phyloP scores from a whole-genome alignment of 2,329 filamentous ascomycete species.

The Penicillium sclerotigenum region DNA sequence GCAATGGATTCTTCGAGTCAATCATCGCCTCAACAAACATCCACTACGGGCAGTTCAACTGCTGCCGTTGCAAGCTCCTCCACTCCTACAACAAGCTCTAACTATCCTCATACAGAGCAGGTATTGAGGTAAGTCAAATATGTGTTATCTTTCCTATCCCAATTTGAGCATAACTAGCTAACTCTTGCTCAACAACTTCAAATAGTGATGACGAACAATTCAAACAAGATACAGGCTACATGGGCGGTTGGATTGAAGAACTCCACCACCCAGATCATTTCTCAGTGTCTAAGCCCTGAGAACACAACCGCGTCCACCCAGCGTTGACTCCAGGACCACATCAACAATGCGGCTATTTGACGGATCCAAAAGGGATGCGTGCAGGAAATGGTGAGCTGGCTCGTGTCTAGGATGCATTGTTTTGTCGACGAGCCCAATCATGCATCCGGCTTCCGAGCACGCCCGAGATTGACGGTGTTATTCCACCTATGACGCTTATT shows the following conservation, averaged over 20 bases:
- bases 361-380: background rate
- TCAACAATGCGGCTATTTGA: background rate
- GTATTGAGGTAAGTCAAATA: background rate
- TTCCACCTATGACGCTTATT: background rate
- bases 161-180: too few species aligned
- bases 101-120: background rate
- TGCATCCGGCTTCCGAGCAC: background rate
- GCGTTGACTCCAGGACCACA: background rate
- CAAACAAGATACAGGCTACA: background rate
- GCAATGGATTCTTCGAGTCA: background rate
- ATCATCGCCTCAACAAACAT: background rate
- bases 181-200: background rate
- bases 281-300: background rate
- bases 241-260: background rate
- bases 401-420: background rate
- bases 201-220: background rate
- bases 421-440: background rate
- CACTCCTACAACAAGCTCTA: background rate
- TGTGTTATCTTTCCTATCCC: background rate
- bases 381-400: background rate
- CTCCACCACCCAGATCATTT: background rate
- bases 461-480: background rate
- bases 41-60: background rate
- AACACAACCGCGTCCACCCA: background rate
- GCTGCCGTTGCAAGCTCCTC: background rate